Evolutionary conservation across 2,329 filamentous ascomycete genomes (phyloP).

Genomic region (Tolypocladium album): DNA sequence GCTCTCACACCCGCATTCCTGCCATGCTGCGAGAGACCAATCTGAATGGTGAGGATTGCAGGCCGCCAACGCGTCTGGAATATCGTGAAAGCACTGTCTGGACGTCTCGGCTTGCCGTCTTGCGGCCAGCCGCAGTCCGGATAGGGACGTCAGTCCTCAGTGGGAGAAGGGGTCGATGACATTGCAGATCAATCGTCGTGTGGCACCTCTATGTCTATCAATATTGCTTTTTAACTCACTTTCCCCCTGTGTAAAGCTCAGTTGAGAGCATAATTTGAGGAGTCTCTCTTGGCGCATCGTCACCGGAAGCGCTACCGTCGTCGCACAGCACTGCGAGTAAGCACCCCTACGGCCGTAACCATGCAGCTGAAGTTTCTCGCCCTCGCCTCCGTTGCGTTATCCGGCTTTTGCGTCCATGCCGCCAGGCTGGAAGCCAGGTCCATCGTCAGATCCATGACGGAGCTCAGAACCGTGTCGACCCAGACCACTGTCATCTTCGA

Average conservation of each 20-base stretch:
- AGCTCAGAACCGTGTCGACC: constrained; percentile 5
- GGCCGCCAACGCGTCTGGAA: too few relatives aligned
- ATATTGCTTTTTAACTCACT: background rate
- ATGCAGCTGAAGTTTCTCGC: constrained; percentile 11
- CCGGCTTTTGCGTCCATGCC: constrained; percentile 5
- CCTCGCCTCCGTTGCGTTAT: constrained; percentile 8
- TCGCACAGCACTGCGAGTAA: background rate
- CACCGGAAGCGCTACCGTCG: background rate
- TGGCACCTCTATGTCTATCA: background rate
- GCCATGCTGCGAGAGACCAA: too few relatives aligned
- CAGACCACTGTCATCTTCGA: constrained; percentile 3
- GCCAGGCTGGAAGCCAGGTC: constrained; percentile 1
- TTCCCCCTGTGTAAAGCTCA: background rate
- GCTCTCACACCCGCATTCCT: background rate
- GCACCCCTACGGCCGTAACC: background rate
- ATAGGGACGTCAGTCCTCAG: background rate
- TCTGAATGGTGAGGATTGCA: background rate
- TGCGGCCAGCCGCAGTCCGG: background rate
- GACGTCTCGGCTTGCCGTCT: background rate
- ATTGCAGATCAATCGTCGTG: background rate
- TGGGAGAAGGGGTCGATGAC: background rate
- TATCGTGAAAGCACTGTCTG: too few relatives aligned
- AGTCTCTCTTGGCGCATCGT: background rate
- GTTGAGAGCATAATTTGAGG: background rate
- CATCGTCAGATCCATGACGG: constrained; percentile 4